A percentile compares a stretch with the other conserved stretches of the same genome.
Evolutionary conservation across 2,329 filamentous ascomycete genomes (phyloP).

Genomic region (Thermoascus crustaceus): DNA sequence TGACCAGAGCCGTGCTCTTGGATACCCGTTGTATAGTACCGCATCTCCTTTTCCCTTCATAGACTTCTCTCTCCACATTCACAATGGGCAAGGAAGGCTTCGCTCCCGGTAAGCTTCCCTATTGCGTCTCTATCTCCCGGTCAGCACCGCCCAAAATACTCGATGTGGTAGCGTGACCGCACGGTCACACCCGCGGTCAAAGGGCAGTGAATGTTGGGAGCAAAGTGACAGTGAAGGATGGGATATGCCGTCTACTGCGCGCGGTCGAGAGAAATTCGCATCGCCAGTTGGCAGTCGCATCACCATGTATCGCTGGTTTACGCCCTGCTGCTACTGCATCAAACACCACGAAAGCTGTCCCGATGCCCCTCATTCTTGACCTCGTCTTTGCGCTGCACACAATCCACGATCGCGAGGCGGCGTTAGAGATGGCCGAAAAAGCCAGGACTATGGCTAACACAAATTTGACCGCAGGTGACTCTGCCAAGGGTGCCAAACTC

Average conservation of each 20-base stretch:
- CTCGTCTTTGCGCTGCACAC: slow-evolving; percentile 15
- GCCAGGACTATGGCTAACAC: slow-evolving; percentile 20
- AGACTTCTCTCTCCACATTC: slow-evolving; percentile 20
- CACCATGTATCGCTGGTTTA: slow-evolving; percentile 2
- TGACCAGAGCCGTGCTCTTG: slow-evolving; percentile 14
- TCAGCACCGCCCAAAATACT: background rate
- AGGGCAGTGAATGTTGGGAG: slow-evolving; percentile 1
- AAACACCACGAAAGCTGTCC: background rate
- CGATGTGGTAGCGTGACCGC: background rate
- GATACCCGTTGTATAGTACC: slow-evolving; percentile 19
- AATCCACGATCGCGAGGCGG: slow-evolving; percentile 18
- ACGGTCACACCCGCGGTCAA: background rate
- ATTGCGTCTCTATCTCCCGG: slow-evolving; percentile 4
- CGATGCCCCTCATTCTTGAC: slow-evolving; percentile 18
- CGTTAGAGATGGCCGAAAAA: slow-evolving; percentile 13
- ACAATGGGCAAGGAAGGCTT: slow-evolving; percentile 40
- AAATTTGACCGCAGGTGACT: slow-evolving; percentile 57
- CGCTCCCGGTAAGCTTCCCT: slow-evolving; percentile 36
- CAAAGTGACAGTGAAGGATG: background rate
- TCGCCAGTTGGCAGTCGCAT: no score
- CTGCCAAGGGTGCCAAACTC: slow-evolving; percentile 94
- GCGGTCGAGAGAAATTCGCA: no score
- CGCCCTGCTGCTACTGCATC: background rate
- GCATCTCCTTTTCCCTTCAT: slow-evolving; percentile 13
- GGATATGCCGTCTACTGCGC: no score